Percentiles rank a stretch among this genome's conserved stretches.
These are phyloP conservation scores for Pythium myriotylum DNA, from an alignment of 352 stramenopile genomes.

Conservation along the genomic window DNA sequence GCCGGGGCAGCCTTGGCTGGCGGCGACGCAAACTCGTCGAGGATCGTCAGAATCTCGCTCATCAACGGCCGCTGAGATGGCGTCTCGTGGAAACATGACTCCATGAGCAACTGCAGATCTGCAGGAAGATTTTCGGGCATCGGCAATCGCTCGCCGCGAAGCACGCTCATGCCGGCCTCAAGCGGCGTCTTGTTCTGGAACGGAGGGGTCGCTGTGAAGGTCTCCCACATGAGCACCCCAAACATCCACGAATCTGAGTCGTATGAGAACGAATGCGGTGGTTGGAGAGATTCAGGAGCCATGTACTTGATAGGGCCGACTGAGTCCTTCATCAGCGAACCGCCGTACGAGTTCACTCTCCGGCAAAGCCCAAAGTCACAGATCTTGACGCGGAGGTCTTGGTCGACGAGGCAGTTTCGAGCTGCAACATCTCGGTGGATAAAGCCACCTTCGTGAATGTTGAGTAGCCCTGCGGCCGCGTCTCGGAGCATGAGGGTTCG, in stretches of 20 bases:
- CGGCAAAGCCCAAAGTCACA: conserved; percentile 83
- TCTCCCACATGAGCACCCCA: conserved; percentile 86
- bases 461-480: conserved; percentile 70
- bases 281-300: conserved; percentile 78
- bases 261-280: conserved; percentile 74
- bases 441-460: conserved; percentile 85
- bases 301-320: conserved; percentile 85
- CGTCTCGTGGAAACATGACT: conserved; percentile 69
- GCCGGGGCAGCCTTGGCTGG: neutral
- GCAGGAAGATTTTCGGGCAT: conserved; percentile 46
- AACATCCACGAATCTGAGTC: conserved; percentile 85
- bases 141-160: conserved; percentile 59
- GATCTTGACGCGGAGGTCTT: conserved; percentile 63
- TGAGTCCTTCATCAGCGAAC: conserved; percentile 62
- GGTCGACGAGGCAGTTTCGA: conserved; percentile 77
- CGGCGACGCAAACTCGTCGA: conserved; percentile 8
- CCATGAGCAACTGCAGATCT: conserved; percentile 61
- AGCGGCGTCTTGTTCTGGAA: conserved; percentile 59
- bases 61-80: conserved; percentile 67
- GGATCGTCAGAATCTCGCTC: conserved; percentile 53
- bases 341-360: conserved; percentile 54
- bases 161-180: conserved; percentile 64
- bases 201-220: conserved; percentile 53
- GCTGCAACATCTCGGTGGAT: conserved; percentile 82
- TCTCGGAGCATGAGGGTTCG: conserved; percentile 75